Base-by-base conservation (phyloP, 2,329 filamentous ascomycete species). In the Verticillium tricorpus region DNA sequence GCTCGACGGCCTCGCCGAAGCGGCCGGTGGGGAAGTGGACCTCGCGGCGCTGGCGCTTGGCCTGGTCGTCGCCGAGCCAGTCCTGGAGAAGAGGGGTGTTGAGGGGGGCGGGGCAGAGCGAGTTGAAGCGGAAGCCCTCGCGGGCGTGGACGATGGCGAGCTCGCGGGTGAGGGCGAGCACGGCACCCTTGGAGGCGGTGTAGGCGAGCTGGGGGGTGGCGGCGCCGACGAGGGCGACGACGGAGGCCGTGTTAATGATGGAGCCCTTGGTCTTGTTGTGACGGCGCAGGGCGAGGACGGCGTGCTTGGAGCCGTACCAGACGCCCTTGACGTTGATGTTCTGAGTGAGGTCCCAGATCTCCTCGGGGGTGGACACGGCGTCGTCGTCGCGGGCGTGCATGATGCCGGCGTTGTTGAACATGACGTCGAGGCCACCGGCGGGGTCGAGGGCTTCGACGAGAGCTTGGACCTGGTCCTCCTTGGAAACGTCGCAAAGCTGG, bases 361-460 rank as follows among this genome's bases (percentile, higher is more conserved):
- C 88, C 80, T 97, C 92, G 58, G 91, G 88, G 1, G 93, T 97
- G 74, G 89, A 85, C 73, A 96, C 80, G 57, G 93, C 92, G 75
- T 92, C 89, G 71, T 85, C 88, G 74, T 93, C 90, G 62, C 89
- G 82, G 57, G 87, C 88, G 79, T 97, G 93, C 93, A 97, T 97
- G 76, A 97, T 97, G 61, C 93, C 93, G 28, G 93, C 93, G 75
- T 97, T 97, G 86, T 97, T 97, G 87, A 97, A 97, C 70, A 97
- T 91, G 72, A 97, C 82, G 74, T 97, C 93, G 3, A 95, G 78
- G 55, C 93, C 93, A 71, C 93, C 93, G 90, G 91, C 96, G 62
- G 85, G 73, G 76, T 97, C 93, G 62, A 94, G 79, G 11, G 84
- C 78, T 68, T 91, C 89, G 59, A 97, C 82, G 73, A 90, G 86